Evolutionary conservation across 1,284 basidiomycete genomes (phyloP).

Genomic region (Ganoderma resinaceum): DNA sequence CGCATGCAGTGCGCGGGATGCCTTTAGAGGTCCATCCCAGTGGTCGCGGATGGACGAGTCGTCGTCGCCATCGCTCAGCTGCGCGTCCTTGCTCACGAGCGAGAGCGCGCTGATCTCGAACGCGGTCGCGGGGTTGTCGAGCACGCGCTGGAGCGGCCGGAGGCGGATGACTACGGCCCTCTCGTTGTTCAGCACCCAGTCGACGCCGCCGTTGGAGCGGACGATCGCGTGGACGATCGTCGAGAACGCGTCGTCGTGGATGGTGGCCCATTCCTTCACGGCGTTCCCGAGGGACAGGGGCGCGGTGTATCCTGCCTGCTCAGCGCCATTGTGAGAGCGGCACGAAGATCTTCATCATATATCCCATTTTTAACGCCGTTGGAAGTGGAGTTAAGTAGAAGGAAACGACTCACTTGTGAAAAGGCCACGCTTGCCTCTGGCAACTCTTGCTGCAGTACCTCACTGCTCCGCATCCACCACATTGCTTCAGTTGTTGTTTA

Average conservation of each 20-base stretch:
- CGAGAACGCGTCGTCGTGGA: conserved; percentile 5
- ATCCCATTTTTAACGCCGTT: not conserved
- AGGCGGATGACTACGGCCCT: not conserved
- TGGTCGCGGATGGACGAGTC: not conserved
- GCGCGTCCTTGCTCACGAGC: not conserved
- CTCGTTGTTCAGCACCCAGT: not conserved
- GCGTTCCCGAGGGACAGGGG: conserved; percentile 8
- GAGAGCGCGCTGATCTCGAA: not conserved
- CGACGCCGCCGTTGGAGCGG: not conserved
- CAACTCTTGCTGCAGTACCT: conserved; percentile 15
- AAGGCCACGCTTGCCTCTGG: conserved; percentile 5
- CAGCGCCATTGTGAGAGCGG: not conserved
- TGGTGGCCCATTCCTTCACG: conserved; percentile 8
- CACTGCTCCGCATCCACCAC: conserved; percentile 1
- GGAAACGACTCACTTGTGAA: conserved; percentile 9
- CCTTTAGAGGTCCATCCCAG: not conserved
- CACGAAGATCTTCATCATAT: not conserved
- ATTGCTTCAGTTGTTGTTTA: conserved; percentile 2
- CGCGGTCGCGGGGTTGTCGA: conserved; percentile 4
- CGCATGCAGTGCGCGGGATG: not conserved
- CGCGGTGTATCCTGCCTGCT: conserved; percentile 3
- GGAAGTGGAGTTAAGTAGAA: not conserved
- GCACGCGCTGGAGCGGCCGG: not conserved
- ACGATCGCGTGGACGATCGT: conserved; percentile 1
- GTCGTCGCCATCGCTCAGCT: not conserved